Evolutionary conservation across 1,284 basidiomycete species (phyloP), one percentile per base, ranked within the genome.

Genomic region (Xerocomus minutiporus): DNA sequence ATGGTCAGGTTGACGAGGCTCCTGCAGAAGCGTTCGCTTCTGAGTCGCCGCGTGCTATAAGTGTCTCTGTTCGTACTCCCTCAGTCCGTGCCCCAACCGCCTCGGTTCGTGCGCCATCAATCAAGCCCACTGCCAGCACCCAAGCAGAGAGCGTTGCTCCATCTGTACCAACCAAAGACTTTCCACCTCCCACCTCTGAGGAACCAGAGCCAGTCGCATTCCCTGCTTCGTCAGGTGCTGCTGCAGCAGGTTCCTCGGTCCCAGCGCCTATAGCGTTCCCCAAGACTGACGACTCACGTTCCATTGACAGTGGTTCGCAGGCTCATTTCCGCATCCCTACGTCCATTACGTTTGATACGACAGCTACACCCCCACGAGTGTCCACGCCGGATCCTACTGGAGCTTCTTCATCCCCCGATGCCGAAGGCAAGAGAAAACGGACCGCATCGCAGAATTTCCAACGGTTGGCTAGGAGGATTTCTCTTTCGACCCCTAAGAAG

Each of bases 391-490:
- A 88, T 61, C 78, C 79, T 3, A 50, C 63, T 5, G 59, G 56
- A 8, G 53, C 51, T 12, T 51, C 67, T 15, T 81, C 86, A 8
- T 80, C 84, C 58, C 75, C 78, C 2, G 84, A 86, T 3, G 64
- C 77, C n/a, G 86, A 88, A 61, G 81, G 81, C 45, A 89, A 88
- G 73, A 77, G 86, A 53, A 86, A 84, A 64, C 79, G 87, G 26
- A 88, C 87, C 52, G 84, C 86, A 11, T 86, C 87, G 25, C 88
- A 91, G 68, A 91, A 91, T 63, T 87, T 91, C 75, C 87, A 90
- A 67, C 79, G 86, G 29, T 67, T 91, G 41, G 88, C 88, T 17
- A 74, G 86, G 51, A 76, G 82, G 56, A 83, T 91, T 52, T 89
- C 88, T 12, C 67, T 88, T 36, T 81, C 80, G 0, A 78, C 81